Evolutionary conservation across 1,284 basidiomycete genomes (phyloP).

Genomic region (Marasmius tenuissimus): DNA sequence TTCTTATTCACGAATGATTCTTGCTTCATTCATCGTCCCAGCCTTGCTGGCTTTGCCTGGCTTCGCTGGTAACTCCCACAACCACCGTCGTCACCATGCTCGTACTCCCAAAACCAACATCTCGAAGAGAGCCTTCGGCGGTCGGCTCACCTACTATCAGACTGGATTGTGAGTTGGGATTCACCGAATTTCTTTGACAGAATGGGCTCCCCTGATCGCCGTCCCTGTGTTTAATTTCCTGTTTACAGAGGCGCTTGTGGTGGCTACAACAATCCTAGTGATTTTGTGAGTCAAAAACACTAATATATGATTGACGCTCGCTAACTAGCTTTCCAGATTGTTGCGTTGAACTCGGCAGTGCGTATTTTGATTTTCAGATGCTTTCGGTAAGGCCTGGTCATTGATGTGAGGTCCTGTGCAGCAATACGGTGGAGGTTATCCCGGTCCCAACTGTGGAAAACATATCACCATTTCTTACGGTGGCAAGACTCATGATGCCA

Average conservation of each 20-base stretch:
- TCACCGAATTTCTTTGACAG: background rate
- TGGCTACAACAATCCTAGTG: conserved; percentile 24
- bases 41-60: background rate
- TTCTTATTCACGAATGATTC: background rate
- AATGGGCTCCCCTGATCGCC: background rate
- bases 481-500: conserved; percentile 62
- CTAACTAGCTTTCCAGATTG: conserved; percentile 30
- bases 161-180: background rate
- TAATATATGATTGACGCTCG: background rate
- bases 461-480: conserved; percentile 63
- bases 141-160: background rate
- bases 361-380: background rate
- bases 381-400: too few species aligned
- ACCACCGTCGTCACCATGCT: background rate
- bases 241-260: conserved; percentile 41
- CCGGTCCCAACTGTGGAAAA: conserved; percentile 61
- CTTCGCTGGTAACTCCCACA: background rate
- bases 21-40: background rate
- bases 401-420: conserved; percentile 11
- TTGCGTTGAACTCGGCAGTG: conserved; percentile 29
- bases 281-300: conserved; percentile 30
- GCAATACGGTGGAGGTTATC: conserved; percentile 55
- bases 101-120: background rate
- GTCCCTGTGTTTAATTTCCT: background rate
- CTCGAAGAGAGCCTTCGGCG: background rate